Evolutionary conservation across 2,329 filamentous ascomycete species (phyloP).

Genomic region (Pyrenophora tritici-repentis): DNA sequence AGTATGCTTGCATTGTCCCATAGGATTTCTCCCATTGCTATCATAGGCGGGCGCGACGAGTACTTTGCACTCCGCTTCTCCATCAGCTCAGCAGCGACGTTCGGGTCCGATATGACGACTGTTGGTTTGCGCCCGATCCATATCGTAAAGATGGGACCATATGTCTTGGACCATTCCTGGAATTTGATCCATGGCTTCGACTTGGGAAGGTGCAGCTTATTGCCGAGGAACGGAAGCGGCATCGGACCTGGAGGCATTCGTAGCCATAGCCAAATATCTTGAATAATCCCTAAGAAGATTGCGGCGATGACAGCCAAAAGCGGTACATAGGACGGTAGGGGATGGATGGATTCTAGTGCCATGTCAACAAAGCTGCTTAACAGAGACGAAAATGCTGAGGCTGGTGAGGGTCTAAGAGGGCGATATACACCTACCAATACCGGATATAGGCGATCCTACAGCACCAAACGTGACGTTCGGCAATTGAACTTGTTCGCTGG

Average conservation of each 20-base stretch:
- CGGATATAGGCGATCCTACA: background rate
- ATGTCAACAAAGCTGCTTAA: conserved; percentile 17
- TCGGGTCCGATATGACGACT: conserved; percentile 52
- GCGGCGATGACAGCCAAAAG: conserved; percentile 33
- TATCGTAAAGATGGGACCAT: conserved; percentile 56
- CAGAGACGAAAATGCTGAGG: background rate
- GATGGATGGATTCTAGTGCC: conserved; percentile 31
- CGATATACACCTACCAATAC: conserved; percentile 9
- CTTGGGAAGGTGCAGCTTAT: conserved; percentile 40
- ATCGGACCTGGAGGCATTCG: conserved; percentile 55
- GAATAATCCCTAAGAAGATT: conserved; percentile 32
- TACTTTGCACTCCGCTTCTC: conserved; percentile 55
- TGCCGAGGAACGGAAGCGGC: conserved; percentile 54
- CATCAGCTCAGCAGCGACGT: conserved; percentile 52
- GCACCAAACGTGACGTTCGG: conserved; percentile 21
- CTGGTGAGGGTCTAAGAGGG: background rate
- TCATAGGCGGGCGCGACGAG: conserved; percentile 52
- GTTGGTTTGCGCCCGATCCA: conserved; percentile 56
- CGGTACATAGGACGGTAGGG: conserved; percentile 29
- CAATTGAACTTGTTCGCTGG: conserved; percentile 26
- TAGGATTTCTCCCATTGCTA: conserved; percentile 53
- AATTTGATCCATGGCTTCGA: conserved; percentile 46
- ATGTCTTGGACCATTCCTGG: conserved; percentile 51
- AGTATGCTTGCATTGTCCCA: conserved; percentile 53
- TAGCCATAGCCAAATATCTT: conserved; percentile 37